These are phyloP conservation scores for Torulaspora maleeae DNA, from an alignment of 805 yeast genomes.

Conservation along the genomic window DNA sequence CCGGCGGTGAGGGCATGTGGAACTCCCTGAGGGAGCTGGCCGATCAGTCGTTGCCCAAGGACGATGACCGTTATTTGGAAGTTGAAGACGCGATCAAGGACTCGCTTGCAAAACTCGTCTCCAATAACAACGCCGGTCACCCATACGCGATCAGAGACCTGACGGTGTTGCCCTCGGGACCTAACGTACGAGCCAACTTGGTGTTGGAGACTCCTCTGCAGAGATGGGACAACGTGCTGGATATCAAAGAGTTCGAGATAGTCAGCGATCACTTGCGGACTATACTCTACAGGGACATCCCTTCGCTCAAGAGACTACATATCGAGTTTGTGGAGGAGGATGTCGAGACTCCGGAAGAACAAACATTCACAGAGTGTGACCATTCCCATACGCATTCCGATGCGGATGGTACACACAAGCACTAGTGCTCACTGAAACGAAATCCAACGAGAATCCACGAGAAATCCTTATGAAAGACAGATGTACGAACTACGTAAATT, in stretches of 20 bases:
- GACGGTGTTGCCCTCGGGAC: conserved; percentile 53
- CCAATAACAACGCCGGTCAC: conserved; percentile 41
- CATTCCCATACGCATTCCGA: conserved; percentile 25
- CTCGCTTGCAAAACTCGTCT: conserved; percentile 33
- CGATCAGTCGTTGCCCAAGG: conserved; percentile 59
- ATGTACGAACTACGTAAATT: background rate
- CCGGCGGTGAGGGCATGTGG: conserved; percentile 73
- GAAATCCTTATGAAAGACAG: background rate
- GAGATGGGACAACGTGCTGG: conserved; percentile 43
- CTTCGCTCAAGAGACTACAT: conserved; percentile 42
- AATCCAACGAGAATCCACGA: too few species aligned
- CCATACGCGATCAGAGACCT: conserved; percentile 41
- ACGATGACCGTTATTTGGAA: conserved; percentile 46
- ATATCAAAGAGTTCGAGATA: conserved; percentile 40
- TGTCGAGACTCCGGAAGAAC: conserved; percentile 14
- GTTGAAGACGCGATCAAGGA: conserved; percentile 41
- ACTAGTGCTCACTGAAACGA: conserved; percentile 5
- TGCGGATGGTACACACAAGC: conserved; percentile 20
- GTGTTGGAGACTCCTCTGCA: conserved; percentile 40
- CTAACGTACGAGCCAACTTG: conserved; percentile 42
- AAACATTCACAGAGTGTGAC: background rate
- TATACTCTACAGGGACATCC: conserved; percentile 38
- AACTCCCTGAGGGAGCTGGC: conserved; percentile 70
- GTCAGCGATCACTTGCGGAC: conserved; percentile 38
- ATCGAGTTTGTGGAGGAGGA: conserved; percentile 38